Evolutionary conservation across 805 yeast species (phyloP).

Genomic region (Jamesozyma rosinii): DNA sequence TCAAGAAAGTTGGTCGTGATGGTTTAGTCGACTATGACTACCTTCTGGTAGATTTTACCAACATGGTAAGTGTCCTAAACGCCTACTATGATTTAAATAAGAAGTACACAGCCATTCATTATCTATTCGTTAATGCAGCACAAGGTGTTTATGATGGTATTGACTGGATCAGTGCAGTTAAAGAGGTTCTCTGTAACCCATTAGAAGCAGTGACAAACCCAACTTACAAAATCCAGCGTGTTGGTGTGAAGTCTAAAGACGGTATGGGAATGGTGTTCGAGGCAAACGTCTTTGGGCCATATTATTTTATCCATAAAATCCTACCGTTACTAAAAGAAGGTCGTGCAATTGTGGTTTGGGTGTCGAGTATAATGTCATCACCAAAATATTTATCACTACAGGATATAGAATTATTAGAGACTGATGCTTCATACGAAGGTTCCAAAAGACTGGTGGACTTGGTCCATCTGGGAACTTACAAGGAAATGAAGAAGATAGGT

Average conservation of each 20-base stretch:
- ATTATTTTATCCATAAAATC: slow-evolving; percentile 65
- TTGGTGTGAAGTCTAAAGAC: slow-evolving; percentile 69
- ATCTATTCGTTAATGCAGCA: slow-evolving; percentile 78
- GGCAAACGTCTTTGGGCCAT: slow-evolving; percentile 95
- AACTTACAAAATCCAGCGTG: slow-evolving; percentile 70
- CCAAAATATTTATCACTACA: slow-evolving; percentile 63
- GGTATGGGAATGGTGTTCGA: slow-evolving; percentile 84
- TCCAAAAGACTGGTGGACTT: slow-evolving; percentile 82
- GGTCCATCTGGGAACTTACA: slow-evolving; percentile 63
- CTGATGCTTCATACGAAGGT: slow-evolving; percentile 76
- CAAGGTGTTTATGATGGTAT: slow-evolving; percentile 82
- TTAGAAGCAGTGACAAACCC: slow-evolving; percentile 82
- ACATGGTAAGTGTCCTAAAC: slow-evolving; percentile 73
- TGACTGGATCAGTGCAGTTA: slow-evolving; percentile 72
- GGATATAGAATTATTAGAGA: slow-evolving; percentile 62
- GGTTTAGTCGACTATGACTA: slow-evolving; percentile 78
- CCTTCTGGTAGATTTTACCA: slow-evolving; percentile 76
- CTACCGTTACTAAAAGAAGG: slow-evolving; percentile 41
- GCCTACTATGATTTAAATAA: slow-evolving; percentile 64
- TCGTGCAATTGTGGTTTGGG: slow-evolving; percentile 72
- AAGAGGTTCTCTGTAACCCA: slow-evolving; percentile 58
- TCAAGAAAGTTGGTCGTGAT: slow-evolving; percentile 34
- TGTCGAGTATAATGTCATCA: slow-evolving; percentile 72
- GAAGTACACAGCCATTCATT: slow-evolving; percentile 61
- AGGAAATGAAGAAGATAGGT: slow-evolving; percentile 40